Evolutionary conservation across 371 early-diverging fungal species (phyloP), one percentile per base, ranked within the genome.

Genomic region (Conidiobolus incongruus): DNA sequence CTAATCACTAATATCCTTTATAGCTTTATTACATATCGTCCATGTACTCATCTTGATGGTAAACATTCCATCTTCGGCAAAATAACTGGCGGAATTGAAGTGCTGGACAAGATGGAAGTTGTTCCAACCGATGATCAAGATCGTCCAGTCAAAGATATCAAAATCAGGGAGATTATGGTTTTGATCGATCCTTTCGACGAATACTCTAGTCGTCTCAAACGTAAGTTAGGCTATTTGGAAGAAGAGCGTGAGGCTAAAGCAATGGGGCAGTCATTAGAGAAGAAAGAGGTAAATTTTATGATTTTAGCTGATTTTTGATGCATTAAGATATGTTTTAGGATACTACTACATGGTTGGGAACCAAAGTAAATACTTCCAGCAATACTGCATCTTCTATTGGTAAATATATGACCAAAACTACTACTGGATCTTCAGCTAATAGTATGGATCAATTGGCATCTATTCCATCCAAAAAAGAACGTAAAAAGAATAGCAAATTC

Each of bases 31-130:
- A 84, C 89, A 1, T 84, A 69, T 58, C 58, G 70, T 20, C 69
- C 83, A 2, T 73, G 78, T 47, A 63, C 60, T 7, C 89, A 89
- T 59, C 58, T 97, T 35, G 87, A 97, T 59, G 66, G 72, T 22
- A 81, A 85, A 51, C 94, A 97, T 58, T 82, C 91, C 0, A 71
- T 94, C 21, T 80, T 89, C 63, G 90, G 87, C 8, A 65, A 75
- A 44, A 66, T 93, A 0, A 81, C 86, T 11, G 80, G 81, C 38
- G 93, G 86, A 13, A 53, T 83, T 53, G 75, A 81, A 15, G 72
- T 80, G 0, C 59, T 96, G 40, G 66, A 64, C 52, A 75, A 72
- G 37, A 71, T 93, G 52, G 90, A 90, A 55, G 46, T 59, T 3
- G 60, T 81, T 1, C 69, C 77, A 0, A 76, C 81, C 0, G 76